These are phyloP conservation scores for Amyloporia xantha DNA, from an alignment of 768 basidiomycete species.

Conservation along the genomic window DNA sequence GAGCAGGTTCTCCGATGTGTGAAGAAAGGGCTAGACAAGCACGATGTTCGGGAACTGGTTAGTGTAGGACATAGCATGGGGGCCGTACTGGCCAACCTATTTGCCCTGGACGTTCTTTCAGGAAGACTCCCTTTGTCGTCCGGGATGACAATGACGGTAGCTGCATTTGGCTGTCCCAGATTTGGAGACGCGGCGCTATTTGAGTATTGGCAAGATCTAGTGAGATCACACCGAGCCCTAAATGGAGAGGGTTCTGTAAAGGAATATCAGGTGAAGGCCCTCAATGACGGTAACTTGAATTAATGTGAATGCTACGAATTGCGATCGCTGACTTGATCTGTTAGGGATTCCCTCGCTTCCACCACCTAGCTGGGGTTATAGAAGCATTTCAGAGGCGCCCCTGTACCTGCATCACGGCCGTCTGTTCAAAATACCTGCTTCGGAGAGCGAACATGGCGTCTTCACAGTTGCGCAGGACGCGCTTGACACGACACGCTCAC, in stretches of 20 bases:
- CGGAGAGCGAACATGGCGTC: constrained; percentile 39
- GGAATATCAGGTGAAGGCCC: constrained; percentile 47
- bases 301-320: too few species aligned
- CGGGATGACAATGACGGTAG: constrained; percentile 32
- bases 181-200: constrained; percentile 39
- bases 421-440: constrained; percentile 40
- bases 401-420: constrained; percentile 43
- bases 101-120: constrained; percentile 40
- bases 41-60: constrained; percentile 35
- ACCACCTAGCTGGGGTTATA: constrained; percentile 42
- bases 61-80: constrained; percentile 57
- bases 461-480: constrained; percentile 28
- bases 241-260: constrained; percentile 32
- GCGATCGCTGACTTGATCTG: too few species aligned
- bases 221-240: constrained; percentile 27
- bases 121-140: constrained; percentile 22
- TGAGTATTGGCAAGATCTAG: constrained; percentile 33
- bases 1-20: constrained; percentile 30
- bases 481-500: constrained; percentile 8
- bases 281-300: constrained; percentile 44
- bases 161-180: constrained; percentile 46
- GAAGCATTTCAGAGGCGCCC: constrained; percentile 43
- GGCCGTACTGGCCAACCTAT: constrained; percentile 43
- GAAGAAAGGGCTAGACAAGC: constrained; percentile 30
- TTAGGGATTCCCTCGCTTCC: constrained; percentile 54